A percentile compares a stretch with the other conserved stretches of the same genome.
These are phyloP conservation scores for Platanthera guangdongensis DNA, from an alignment of 106 monocot species.

Conservation along the genomic window DNA sequence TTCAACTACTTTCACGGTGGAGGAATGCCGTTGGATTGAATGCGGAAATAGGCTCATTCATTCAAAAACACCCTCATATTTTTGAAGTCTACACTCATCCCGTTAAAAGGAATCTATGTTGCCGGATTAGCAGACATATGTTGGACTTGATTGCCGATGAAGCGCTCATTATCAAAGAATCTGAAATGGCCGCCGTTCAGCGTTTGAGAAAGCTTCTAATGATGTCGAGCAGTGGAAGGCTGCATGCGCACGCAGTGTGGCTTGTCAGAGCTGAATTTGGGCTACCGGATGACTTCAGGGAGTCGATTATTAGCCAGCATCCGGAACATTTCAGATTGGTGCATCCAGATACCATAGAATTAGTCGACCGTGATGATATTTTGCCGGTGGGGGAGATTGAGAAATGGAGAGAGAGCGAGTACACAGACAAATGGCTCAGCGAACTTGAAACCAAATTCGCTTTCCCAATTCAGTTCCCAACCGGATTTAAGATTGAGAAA, in stretches of 20 bases:
- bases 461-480: conserved; percentile 70
- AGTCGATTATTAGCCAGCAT: conserved; percentile 32
- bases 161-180: conserved; percentile 13
- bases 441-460: conserved; percentile 72
- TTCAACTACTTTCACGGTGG: conserved; percentile 61
- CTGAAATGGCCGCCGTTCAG: conserved; percentile 12
- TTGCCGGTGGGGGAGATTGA: conserved; percentile 44
- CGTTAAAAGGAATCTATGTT: conserved; percentile 29
- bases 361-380: conserved; percentile 27
- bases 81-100: conserved; percentile 60
- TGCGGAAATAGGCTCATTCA: conserved; percentile 38
- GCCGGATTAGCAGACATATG: conserved; percentile 32
- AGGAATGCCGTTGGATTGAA: conserved; percentile 39
- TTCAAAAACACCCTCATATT: conserved; percentile 52
- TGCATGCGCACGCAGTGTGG: conserved; percentile 65
- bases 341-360: conserved; percentile 28
- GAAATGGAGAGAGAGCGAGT: conserved; percentile 73
- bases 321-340: conserved; percentile 29
- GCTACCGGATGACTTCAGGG: conserved; percentile 50
- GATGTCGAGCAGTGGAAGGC: conserved; percentile 37
- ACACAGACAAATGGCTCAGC: conserved; percentile 64
- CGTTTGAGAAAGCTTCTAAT: conserved; percentile 67
- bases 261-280: conserved; percentile 73
- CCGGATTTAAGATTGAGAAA: conserved; percentile 60
- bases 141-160: conserved; percentile 47